phyloP scores from a whole-genome alignment of 768 basidiomycete species.

The Rhodotorula paludigena region DNA sequence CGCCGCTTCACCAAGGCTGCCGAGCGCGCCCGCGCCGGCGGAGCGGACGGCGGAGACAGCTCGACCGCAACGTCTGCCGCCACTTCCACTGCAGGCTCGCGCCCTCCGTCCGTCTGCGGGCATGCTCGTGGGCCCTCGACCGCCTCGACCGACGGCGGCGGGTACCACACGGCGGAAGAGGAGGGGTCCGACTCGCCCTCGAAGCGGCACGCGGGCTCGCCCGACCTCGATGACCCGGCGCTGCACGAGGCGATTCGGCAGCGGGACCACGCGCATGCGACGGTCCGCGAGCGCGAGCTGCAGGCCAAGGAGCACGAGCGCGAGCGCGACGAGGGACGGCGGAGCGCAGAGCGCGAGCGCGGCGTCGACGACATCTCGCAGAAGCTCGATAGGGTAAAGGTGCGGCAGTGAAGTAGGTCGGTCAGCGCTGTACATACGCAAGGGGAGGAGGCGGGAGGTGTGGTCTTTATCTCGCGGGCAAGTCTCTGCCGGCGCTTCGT shows the following conservation, averaged over 20 bases:
- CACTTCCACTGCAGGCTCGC: not conserved
- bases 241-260: not conserved
- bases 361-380: not conserved
- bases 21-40: conserved; percentile 4
- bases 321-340: not conserved
- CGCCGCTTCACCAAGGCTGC: conserved; percentile 18
- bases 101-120: too few relatives aligned
- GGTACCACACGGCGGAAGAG: conserved; percentile 33
- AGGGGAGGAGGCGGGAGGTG: too few relatives aligned
- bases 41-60: not conserved
- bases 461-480: too few relatives aligned
- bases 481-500: too few relatives aligned
- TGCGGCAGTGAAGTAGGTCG: not conserved
- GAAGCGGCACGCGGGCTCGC: too few relatives aligned
- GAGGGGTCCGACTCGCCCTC: not conserved
- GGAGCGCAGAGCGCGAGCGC: not conserved
- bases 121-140: not conserved
- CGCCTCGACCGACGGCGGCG: conserved; percentile 9
- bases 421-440: too few relatives aligned
- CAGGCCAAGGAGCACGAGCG: not conserved
- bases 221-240: not conserved
- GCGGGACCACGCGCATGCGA: conserved; percentile 2
- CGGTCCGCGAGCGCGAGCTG: not conserved
- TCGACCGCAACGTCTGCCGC: not conserved
- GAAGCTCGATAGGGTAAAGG: not conserved